Evolutionary conservation across 2,329 filamentous ascomycete species (phyloP).

Genomic region (Fusarium virguliforme): DNA sequence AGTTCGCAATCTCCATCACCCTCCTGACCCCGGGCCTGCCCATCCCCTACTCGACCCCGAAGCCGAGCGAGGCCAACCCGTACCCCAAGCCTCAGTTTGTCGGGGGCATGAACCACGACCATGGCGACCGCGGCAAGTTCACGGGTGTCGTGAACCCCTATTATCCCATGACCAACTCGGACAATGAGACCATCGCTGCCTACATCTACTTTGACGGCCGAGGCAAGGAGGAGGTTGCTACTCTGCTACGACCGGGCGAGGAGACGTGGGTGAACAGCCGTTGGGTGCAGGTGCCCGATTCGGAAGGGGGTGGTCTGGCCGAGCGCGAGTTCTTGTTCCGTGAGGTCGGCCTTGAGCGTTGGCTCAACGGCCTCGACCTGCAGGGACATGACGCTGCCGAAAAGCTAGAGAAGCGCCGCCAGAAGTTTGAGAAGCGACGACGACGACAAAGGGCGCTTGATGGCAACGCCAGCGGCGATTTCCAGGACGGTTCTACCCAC

Average conservation of each 20-base stretch:
- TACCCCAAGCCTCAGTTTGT: conserved; percentile 88
- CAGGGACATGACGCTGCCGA: conserved; percentile 92
- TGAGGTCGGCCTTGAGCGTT: conserved; percentile 94
- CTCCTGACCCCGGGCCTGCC: conserved; percentile 89
- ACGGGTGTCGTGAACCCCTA: conserved; percentile 82
- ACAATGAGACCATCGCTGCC: conserved; percentile 96
- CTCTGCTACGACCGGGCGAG: conserved; percentile 89
- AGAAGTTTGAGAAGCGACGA: conserved; percentile 81
- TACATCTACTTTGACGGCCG: conserved; percentile 99
- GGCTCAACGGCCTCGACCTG: conserved; percentile 97
- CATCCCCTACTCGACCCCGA: conserved; percentile 93
- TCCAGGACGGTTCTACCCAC: conserved; percentile 62
- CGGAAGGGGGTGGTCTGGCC: conserved; percentile 92
- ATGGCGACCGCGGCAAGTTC: conserved; percentile 64
- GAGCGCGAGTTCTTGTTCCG: conserved; percentile 98
- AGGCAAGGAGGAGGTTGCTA: conserved; percentile 96
- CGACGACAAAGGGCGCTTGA: conserved; percentile 72
- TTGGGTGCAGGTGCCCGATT: conserved; percentile 94
- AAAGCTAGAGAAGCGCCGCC: conserved; percentile 88
- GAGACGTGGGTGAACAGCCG: conserved; percentile 99
- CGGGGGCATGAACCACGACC: conserved; percentile 74
- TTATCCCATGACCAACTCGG: conserved; percentile 90
- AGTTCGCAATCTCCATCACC: conserved; percentile 98
- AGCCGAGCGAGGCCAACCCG: conserved; percentile 82
- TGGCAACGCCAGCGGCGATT: conserved; percentile 54